Base-by-base conservation (phyloP, 75 land plant genomes). In the Pinus tabuliformis region DNA sequence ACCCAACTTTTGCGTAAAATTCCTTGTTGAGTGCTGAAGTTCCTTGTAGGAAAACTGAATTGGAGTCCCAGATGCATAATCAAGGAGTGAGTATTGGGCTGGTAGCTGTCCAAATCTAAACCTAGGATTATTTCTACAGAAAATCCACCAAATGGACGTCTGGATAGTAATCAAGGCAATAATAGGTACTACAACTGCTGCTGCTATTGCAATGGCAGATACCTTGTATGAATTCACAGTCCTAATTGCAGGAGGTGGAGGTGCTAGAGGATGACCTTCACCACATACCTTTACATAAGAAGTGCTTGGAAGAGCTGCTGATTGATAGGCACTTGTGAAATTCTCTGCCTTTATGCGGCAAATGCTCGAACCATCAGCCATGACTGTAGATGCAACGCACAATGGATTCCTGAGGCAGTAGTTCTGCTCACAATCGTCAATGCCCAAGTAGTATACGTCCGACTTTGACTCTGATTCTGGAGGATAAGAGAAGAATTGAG, bases 41-140 rank as follows among this genome's bases (percentile, higher is more conserved):
- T 94, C 94, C 65, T 75, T 88, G 74, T 83, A 92, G 1, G 95
- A 83, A 78, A 93, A 93, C 61, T 87, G 95, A 0, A 91, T 85
- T 0, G 95, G 95, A 0, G 91, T 91, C 37, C 93, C 91, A 14
- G 93, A 87, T 36, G 92, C 95, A 39, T 91, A 88, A 73, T 93
- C 93, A 61, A 89, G 75, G 13, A 93, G 83, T 1, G 90, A 83
- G 74, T 89, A 89, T 18, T 86, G 87, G 15, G 84, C 76, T 13
- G 89, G 76, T 58, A 77, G 70, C 1, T 73, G 30, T 56, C 87
- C 87, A 14, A 73, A 26, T 56, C 58, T 28, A 45, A 75, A 89
- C 36, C 73, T 84, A 39, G 75, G 59, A 54, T 60, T 83, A 18
- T 83, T 80, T 16, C 92, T 63, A 65, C 84, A 89, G 73, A 70